Percentiles rank a stretch among this genome's conserved stretches.
phyloP scores from a whole-genome alignment of 306 rosid species.

The Quercus wislizeni region DNA sequence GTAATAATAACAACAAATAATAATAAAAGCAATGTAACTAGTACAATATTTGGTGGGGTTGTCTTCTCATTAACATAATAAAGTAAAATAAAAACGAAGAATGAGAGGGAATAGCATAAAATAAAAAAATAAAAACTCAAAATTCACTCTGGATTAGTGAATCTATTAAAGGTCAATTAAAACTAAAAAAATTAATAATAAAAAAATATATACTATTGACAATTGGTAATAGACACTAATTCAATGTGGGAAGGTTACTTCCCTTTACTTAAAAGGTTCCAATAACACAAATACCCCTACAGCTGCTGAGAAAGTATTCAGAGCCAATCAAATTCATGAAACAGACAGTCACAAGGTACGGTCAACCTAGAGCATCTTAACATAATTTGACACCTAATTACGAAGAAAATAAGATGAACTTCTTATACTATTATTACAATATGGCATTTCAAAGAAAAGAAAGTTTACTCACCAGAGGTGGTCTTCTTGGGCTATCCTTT shows the following conservation, averaged over 20 bases:
- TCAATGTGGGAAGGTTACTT: neutral
- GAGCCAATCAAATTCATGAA: neutral
- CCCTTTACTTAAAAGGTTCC: neutral
- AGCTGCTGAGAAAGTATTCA: neutral
- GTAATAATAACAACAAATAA: too few relatives aligned
- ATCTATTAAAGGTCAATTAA: neutral
- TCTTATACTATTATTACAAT: neutral
- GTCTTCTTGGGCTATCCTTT: constrained; percentile 58
- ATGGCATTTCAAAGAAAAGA: neutral
- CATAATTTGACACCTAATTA: neutral
- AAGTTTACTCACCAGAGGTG: constrained; percentile 55
- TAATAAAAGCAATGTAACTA: too few relatives aligned
- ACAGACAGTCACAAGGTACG: neutral
- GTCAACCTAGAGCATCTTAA: neutral
- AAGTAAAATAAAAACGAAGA: too few relatives aligned
- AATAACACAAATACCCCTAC: neutral
- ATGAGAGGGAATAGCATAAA: too few relatives aligned
- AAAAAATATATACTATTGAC: neutral
- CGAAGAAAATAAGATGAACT: neutral
- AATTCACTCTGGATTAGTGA: neutral
- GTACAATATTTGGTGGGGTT: too few relatives aligned
- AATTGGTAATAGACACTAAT: neutral
- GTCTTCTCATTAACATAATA: too few relatives aligned
- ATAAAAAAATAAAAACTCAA: too few relatives aligned
- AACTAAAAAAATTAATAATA: neutral